A percentile compares a stretch with the other conserved stretches of the same genome.
These are phyloP conservation scores for Podospora pseudopauciseta DNA, from an alignment of 495 filamentous ascomycete species.

Conservation along the genomic window DNA sequence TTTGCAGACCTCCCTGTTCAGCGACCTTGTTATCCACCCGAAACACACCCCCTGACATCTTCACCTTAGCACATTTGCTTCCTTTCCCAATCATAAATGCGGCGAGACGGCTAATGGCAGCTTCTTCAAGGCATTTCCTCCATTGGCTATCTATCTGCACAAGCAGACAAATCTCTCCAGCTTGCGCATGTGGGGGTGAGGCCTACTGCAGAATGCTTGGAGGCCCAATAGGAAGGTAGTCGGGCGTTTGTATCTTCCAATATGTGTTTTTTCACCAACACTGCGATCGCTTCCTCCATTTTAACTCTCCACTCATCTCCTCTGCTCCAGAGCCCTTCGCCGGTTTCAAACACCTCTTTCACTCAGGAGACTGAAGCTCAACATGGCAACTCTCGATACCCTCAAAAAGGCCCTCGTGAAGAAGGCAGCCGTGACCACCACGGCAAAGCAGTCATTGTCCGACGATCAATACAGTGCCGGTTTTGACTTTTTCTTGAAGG, in stretches of 20 bases:
- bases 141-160: neutral
- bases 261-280: neutral
- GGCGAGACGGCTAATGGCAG: neutral
- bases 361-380: neutral
- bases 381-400: conserved; percentile 51
- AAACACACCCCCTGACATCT: no score
- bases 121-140: neutral
- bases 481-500: conserved; percentile 48
- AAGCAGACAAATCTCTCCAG: neutral
- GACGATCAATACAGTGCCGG: conserved; percentile 52
- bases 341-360: neutral
- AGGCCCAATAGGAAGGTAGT: neutral
- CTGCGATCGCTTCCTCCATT: neutral
- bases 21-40: no score
- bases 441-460: conserved; percentile 44
- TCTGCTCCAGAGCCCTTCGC: neutral
- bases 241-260: neutral
- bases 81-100: no score
- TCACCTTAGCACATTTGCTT: no score
- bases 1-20: no score
- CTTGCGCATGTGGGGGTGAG: neutral
- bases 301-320: neutral
- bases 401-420: conserved; percentile 50
- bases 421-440: conserved; percentile 28
- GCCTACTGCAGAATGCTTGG: neutral